Evolutionary conservation across 371 early-diverging fungal species (phyloP), one percentile per base, ranked within the genome.

Genomic region (Chytridium lagenaria): DNA sequence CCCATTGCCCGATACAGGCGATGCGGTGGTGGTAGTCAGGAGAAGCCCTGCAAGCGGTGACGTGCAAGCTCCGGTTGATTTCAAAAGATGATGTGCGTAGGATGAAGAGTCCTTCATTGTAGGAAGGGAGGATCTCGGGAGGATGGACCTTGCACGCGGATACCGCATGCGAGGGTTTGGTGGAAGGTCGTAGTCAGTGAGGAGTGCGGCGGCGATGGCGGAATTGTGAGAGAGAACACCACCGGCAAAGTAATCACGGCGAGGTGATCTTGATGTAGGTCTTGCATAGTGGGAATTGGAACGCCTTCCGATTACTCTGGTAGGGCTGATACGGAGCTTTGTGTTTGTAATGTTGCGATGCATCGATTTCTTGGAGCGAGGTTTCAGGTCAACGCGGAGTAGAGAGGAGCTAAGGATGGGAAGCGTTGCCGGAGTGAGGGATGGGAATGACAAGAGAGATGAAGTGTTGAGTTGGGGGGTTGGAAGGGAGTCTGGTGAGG

Each of bases 281-380:
- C 61, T 28, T 3, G 61, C 61, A 61, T 61, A 26, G 61, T 61
- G 36, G 3, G 30, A 34, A 7, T 16, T 30, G 36, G 36, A 16
- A 2, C 61, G 61, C 36, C 26, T 37, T 5, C 61, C 37, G 19
- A 61, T 12, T 3, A 7, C 34, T 23, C 61, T 7, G 3, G 61
- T 61, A 3, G 61, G 61, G 37, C 61, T 61, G 36, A 61, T 61
- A 5, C 61, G 61, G 34, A 61, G 61, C 37, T 61, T 61, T 61
- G 61, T 26, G 44, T 10, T 26, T 52, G 55, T 52, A 23, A 52
- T 52, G 55, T 26, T 52, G 12, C 55, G 55, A 52, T 26, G 55
- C 16, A 12, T 52, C 5, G 44, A 44, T 44, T 44, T 44, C 19
- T 44, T 44, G 12, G 12, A 7, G 44, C 55, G 55, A 10, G 26